Evolutionary conservation across 495 filamentous ascomycete species (phyloP).

Genomic region (Beverwykella pulmonaria): DNA sequence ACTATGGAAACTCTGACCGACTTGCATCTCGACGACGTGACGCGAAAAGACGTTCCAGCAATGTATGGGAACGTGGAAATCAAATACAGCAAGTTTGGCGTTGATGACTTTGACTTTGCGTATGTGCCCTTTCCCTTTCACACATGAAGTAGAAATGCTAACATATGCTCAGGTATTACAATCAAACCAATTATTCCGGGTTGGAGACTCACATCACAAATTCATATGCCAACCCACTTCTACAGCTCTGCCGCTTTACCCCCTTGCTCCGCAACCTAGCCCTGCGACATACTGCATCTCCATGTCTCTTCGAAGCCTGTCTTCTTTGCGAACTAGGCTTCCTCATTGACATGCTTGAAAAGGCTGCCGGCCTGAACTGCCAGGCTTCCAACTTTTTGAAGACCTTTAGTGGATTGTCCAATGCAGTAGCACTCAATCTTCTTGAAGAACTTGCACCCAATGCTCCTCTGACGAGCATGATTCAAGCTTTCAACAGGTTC

Average conservation of each 20-base stretch:
- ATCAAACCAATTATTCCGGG: constrained; percentile 85
- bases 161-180: constrained; percentile 70
- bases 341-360: constrained; percentile 97
- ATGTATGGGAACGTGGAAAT: constrained; percentile 92
- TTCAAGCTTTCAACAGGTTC: constrained; percentile 77
- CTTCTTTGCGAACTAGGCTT: constrained; percentile 94
- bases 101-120: constrained; percentile 98
- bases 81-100: constrained; percentile 95
- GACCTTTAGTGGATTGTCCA: constrained; percentile 76
- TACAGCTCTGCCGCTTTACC: constrained; percentile 90
- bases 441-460: constrained; percentile 79
- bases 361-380: constrained; percentile 87
- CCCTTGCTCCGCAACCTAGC: constrained; percentile 86
- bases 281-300: constrained; percentile 82
- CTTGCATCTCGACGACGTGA: constrained; percentile 44
- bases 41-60: constrained; percentile 73
- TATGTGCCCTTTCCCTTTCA: constrained; percentile 47
- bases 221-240: constrained; percentile 89
- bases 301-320: constrained; percentile 79
- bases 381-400: constrained; percentile 97
- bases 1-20: constrained; percentile 59
- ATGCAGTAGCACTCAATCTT: constrained; percentile 69
- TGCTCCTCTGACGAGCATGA: constrained; percentile 68
- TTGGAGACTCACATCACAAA: constrained; percentile 95
- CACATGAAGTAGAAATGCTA: background rate